phyloP scores from a whole-genome alignment of 805 yeast species.

The Metschnikowia matae region DNA sequence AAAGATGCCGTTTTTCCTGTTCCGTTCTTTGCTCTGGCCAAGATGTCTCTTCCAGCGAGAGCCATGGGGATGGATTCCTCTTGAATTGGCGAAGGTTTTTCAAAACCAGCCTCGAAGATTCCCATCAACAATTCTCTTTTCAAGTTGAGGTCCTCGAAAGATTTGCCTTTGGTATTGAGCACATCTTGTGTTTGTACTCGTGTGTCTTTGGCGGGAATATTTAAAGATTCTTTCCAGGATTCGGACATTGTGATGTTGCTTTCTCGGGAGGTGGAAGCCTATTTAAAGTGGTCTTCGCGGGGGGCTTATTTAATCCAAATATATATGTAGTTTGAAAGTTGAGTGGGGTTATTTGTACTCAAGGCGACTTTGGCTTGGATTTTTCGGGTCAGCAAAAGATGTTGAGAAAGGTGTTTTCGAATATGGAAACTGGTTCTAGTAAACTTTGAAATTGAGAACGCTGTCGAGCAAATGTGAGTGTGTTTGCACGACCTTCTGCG shows the following conservation, averaged over 20 bases:
- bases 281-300: not conserved
- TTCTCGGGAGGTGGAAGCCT: not conserved
- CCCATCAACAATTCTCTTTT: constrained; percentile 97
- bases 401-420: not conserved
- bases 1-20: constrained; percentile 99
- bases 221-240: constrained; percentile 68
- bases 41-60: constrained; percentile 87
- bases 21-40: constrained; percentile 97
- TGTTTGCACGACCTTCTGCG: constrained; percentile 2
- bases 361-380: not conserved
- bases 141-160: constrained; percentile 87
- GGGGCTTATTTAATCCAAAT: not conserved
- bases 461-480: not conserved
- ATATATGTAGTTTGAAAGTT: not conserved
- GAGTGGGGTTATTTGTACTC: not conserved
- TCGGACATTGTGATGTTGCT: constrained; percentile 14
- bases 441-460: constrained; percentile 2
- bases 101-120: constrained; percentile 97
- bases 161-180: constrained; percentile 79
- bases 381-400: not conserved
- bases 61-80: constrained; percentile 97
- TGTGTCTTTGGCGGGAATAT: constrained; percentile 79
- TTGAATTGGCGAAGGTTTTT: constrained; percentile 96
- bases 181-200: constrained; percentile 98
- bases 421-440: not conserved